These are phyloP conservation scores for Trichomonas tenax DNA, from an alignment of 208 protist species.

Conservation along the genomic window DNA sequence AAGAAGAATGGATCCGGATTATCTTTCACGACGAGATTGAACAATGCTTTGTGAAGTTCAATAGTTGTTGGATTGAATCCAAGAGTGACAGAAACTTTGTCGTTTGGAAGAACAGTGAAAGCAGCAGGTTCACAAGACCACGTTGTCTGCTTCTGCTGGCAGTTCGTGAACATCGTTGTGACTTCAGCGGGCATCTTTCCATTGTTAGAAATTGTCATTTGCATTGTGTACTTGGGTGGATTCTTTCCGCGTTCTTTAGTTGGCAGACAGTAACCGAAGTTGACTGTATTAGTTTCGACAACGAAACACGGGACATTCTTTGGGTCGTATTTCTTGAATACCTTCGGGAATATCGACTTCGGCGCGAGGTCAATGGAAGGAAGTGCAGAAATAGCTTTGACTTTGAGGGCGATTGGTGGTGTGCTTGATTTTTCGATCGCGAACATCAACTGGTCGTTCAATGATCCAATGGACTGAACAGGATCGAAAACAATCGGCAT, in stretches of 20 bases:
- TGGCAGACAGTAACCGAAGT: not conserved
- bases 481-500: not conserved
- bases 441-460: not conserved
- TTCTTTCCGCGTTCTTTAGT: not conserved
- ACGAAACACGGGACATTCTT: not conserved
- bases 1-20: constrained; percentile 10
- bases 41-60: not conserved
- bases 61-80: not conserved
- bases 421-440: not conserved
- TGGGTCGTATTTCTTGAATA: not conserved
- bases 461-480: not conserved
- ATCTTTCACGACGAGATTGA: not conserved
- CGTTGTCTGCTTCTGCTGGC: not conserved
- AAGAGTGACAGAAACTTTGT: not conserved
- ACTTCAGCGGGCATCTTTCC: not conserved
- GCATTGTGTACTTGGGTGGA: not conserved
- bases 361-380: not conserved
- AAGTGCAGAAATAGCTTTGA: not conserved
- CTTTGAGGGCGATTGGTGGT: not conserved
- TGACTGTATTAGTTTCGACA: not conserved
- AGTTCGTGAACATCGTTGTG: not conserved
- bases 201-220: not conserved
- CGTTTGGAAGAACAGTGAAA: not conserved
- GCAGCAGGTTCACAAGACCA: not conserved
- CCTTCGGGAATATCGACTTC: not conserved